Conservation (phyloP, 306 rosid species). For the Vigna unguiculata region DNA sequence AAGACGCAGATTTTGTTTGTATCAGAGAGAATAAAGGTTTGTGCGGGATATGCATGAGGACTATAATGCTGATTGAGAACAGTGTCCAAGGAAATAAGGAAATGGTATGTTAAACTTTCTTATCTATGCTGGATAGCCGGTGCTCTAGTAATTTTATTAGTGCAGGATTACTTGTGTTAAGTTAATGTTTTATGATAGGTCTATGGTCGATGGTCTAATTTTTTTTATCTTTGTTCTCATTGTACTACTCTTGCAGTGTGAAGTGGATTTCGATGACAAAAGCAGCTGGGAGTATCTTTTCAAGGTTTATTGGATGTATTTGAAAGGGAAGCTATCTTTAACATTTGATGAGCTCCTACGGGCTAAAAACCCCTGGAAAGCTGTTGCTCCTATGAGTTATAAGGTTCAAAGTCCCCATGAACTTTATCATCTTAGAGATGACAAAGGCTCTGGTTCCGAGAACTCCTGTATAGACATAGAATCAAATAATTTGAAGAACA, state of each 20-base stretch:
- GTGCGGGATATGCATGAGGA: constrained; percentile 90
- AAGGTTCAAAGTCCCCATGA: constrained; percentile 53
- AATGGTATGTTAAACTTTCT: constrained; percentile 61
- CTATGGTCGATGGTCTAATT: constrained; percentile 42
- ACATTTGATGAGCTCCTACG: constrained; percentile 75
- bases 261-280: constrained; percentile 96
- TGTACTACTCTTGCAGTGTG: constrained; percentile 46
- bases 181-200: constrained; percentile 8
- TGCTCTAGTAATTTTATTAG: background rate
- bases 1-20: constrained; percentile 79
- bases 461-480: constrained; percentile 66
- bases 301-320: constrained; percentile 87
- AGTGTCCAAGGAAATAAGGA: constrained; percentile 65
- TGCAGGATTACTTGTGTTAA: background rate
- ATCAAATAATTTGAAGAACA: constrained; percentile 56
- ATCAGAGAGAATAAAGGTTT: constrained; percentile 90
- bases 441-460: constrained; percentile 56
- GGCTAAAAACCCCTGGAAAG: constrained; percentile 78
- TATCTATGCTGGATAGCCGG: constrained; percentile 40
- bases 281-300: constrained; percentile 99
- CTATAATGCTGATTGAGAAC: constrained; percentile 87
- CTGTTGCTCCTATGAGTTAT: constrained; percentile 50
- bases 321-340: constrained; percentile 80
- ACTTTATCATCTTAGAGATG: constrained; percentile 53
- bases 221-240: constrained; percentile 10